A percentile compares a stretch with the other conserved stretches of the same genome.
Evolutionary conservation across 1,139 yeast species (phyloP).

Genomic region (Yamadazyma spencermartinsiae): DNA sequence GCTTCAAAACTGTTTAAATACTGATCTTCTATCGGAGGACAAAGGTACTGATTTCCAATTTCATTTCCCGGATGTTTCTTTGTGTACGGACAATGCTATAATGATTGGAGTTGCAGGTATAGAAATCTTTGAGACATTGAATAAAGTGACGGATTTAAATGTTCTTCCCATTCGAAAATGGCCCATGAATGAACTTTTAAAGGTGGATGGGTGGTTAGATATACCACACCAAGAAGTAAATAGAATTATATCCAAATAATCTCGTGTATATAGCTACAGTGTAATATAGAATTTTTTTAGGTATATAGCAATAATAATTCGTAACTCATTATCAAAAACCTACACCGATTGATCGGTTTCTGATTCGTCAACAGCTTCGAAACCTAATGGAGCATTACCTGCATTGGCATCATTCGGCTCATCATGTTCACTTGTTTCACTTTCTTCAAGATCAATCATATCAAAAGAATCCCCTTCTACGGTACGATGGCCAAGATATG

Average conservation of each 20-base stretch:
- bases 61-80: conserved; percentile 65
- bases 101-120: conserved; percentile 99
- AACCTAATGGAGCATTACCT: too few relatives aligned
- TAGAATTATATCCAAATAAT: not conserved
- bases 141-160: conserved; percentile 48
- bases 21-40: conserved; percentile 4
- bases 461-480: conserved; percentile 33
- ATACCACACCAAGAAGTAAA: conserved; percentile 8
- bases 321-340: not conserved
- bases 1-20: conserved; percentile 39
- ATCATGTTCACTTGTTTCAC: too few relatives aligned
- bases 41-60: conserved; percentile 11
- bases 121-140: conserved; percentile 64
- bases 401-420: too few relatives aligned
- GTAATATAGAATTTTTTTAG: too few relatives aligned
- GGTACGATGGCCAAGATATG: conserved; percentile 51
- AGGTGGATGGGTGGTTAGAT: conserved; percentile 52
- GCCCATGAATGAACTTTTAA: conserved; percentile 59
- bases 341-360: too few relatives aligned
- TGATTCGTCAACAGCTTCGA: too few relatives aligned
- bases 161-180: conserved; percentile 69
- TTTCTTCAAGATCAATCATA: conserved; percentile 16
- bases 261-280: not conserved
- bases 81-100: conserved; percentile 93
- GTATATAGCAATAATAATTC: not conserved